These are phyloP conservation scores for Discostella stelligera DNA, from an alignment of 352 stramenopile species.

Conservation along the genomic window DNA sequence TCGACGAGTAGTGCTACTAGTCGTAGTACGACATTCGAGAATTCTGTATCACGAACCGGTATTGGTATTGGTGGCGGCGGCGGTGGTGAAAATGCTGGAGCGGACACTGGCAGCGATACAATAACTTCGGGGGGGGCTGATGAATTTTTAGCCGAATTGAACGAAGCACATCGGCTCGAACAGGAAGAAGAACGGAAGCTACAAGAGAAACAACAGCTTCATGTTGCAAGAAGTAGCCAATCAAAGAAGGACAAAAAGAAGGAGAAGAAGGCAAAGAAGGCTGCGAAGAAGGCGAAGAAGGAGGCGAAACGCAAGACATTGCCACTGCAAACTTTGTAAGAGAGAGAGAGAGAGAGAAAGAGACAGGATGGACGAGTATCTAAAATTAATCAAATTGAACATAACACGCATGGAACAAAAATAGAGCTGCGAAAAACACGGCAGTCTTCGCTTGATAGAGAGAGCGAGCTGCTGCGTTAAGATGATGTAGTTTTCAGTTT, in stretches of 20 bases:
- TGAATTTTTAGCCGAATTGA: conserved; percentile 24
- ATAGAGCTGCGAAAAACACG: too few species aligned
- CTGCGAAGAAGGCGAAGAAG: conserved; percentile 38
- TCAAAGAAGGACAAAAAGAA: conserved; percentile 34
- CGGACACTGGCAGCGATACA: not conserved
- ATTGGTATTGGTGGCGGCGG: too few species aligned
- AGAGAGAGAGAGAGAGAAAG: too few species aligned
- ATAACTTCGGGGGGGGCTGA: conserved; percentile 3
- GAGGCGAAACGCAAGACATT: conserved; percentile 31
- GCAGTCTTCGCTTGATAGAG: too few species aligned
- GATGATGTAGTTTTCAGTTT: too few species aligned
- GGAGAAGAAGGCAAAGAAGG: conserved; percentile 47
- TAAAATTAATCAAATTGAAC: too few species aligned
- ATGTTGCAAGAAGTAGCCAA: not conserved
- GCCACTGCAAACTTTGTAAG: not conserved
- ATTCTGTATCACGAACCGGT: not conserved
- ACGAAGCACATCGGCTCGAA: conserved; percentile 21
- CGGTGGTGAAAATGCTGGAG: not conserved
- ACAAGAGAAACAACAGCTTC: not conserved
- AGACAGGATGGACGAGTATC: too few species aligned
- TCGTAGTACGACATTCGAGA: not conserved
- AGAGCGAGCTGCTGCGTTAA: too few species aligned
- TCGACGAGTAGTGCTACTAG: conserved; percentile 28
- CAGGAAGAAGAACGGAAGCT: conserved; percentile 1
- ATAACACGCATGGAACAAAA: too few species aligned